A percentile compares a stretch with the other conserved stretches of the same genome.
phyloP scores from a whole-genome alignment of 164 flowering plant genomes.

The Chloranthus sessilifolius region DNA sequence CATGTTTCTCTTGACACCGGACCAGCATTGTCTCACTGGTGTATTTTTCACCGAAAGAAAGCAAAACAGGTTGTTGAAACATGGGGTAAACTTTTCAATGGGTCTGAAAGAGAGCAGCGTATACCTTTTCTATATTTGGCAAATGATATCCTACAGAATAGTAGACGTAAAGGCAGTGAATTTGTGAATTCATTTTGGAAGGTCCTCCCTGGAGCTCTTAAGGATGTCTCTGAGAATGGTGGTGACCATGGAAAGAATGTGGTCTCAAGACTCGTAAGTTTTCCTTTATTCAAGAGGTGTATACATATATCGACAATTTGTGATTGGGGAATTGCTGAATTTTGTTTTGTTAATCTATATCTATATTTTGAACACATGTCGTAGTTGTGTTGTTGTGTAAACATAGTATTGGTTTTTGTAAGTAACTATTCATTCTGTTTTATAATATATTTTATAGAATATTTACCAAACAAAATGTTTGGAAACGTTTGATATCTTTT shows the following conservation, averaged over 20 bases:
- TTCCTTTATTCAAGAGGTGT: not conserved
- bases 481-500: too few relatives aligned
- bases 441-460: too few relatives aligned
- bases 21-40: constrained; percentile 92
- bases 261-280: constrained; percentile 73
- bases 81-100: constrained; percentile 85
- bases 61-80: constrained; percentile 82
- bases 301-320: too few relatives aligned
- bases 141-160: constrained; percentile 94
- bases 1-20: constrained; percentile 32
- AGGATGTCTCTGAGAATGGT: constrained; percentile 56
- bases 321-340: too few relatives aligned
- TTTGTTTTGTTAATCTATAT: too few relatives aligned
- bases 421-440: too few relatives aligned
- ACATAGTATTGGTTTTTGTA: too few relatives aligned
- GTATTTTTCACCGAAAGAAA: constrained; percentile 86
- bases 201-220: constrained; percentile 87
- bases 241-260: constrained; percentile 76
- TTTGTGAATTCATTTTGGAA: constrained; percentile 91
- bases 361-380: too few relatives aligned
- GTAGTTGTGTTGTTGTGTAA: too few relatives aligned
- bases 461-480: too few relatives aligned
- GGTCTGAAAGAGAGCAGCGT: constrained; percentile 50
- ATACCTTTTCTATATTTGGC: constrained; percentile 89
- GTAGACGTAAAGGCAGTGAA: constrained; percentile 94